Evolutionary conservation across 1,284 basidiomycete genomes (phyloP), one percentile per base, ranked within the genome.

Genomic region (Marasmius sp.): DNA sequence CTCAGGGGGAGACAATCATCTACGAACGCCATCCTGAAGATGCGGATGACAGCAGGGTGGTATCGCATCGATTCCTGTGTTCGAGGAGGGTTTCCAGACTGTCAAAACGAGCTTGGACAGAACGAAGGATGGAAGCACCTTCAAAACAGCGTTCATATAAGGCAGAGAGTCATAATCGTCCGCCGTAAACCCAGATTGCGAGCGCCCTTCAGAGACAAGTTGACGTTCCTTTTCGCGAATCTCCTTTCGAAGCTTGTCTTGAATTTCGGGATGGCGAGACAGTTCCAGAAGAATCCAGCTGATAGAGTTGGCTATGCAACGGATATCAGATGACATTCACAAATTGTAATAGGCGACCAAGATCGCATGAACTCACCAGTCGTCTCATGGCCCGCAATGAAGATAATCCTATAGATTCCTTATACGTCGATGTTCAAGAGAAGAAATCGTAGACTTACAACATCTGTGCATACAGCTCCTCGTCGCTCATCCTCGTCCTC

Each of bases 1-100:
- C 69, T 67, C 7, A 81, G 72, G 0, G 79, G 80, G 14, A 82
- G 69, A n/a, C 77, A 64, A 51, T 79, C 76, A 63, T 80, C 79
- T 33, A 68, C 60, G 0, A 57, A 60, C 0, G 79, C 74, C 1
- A 66, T 61, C 11, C 77, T 71, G 8, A 65, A 57, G 10, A 75
- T 70, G 10, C 68, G 49, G 16, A 67, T 60, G 10, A 71, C 72
- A 10, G 76, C 72, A 0, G 79, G 71, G 59, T 78, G 74, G 53
- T 76, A 66, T 1, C 81, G 72, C 12, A 81, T 69, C 0, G 73
- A 67, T 65, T 82, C 80, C 74, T 77, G 56, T 10, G 27, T 27
- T 2, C 45, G 6, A 33, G 41, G 33, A 27, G 27, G 20, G 12
- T 22, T 39, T 8, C 27, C 50, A 51, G 50, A 22, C 6, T 36